Conservation (phyloP, 2,329 filamentous ascomycete species). For the Botrytis deweyae region DNA sequence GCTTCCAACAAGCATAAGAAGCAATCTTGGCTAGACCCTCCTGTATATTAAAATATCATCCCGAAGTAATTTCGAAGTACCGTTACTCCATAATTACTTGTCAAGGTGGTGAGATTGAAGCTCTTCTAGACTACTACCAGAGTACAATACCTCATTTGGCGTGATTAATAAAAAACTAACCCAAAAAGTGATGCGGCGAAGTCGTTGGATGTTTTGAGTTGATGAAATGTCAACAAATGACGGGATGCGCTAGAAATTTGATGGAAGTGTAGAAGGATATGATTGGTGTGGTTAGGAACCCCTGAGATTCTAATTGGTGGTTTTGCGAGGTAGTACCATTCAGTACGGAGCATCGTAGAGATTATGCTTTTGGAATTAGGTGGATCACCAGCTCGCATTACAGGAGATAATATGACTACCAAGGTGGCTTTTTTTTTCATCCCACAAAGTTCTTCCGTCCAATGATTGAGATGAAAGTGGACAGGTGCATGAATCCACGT, state of each 20-base stretch:
- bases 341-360: not conserved
- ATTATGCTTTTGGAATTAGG: not conserved
- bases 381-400: not conserved
- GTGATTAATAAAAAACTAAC: not conserved
- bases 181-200: not conserved
- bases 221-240: not conserved
- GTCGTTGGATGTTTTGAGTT: constrained; percentile 3
- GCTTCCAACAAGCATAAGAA: not conserved
- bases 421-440: too few relatives aligned
- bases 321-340: not conserved
- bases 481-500: not conserved
- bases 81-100: not conserved
- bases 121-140: not conserved
- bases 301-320: not conserved
- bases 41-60: not conserved
- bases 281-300: not conserved
- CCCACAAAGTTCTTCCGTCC: not conserved
- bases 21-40: not conserved
- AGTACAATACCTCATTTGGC: not conserved
- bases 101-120: not conserved
- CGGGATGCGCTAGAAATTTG: not conserved
- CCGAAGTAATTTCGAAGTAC: constrained; percentile 9
- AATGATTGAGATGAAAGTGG: not conserved
- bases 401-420: not conserved
- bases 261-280: not conserved